Base-by-base conservation (phyloP, 2,329 filamentous ascomycete genomes). In the Cercospora janseana region DNA sequence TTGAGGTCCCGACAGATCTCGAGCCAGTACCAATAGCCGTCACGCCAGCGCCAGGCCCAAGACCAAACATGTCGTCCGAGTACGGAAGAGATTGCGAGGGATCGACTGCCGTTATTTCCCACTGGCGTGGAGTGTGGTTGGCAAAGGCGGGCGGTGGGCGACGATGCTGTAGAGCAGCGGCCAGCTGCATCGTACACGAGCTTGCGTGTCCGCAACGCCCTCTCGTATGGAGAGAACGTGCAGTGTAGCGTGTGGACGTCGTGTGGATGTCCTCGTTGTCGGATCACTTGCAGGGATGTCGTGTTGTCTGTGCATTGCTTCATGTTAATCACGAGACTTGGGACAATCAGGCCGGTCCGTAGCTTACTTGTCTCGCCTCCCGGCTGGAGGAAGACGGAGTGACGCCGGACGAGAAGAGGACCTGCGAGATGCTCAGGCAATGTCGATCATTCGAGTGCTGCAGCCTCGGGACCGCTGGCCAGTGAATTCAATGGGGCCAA, bases 131-230 rank as follows among this genome's bases (percentile, higher is more conserved):
- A 40, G 64, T 69, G 55, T 69, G 65, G 54, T 69, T 65, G 58
- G 61, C 51, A 55, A 69, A 68, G 49, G 52, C 46, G 43, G 55
- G 61, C 42, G 56, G 47, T 52, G 58, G 56, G 42, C 54, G 56
- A 46, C 62, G 63, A 51, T 58, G 61, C 48, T 62, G 57, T 52
- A 52, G 52, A 40, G 56, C 51, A 54, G 32, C 66, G 65, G 66
- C 57, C 55, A 61, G 56, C 56, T 69, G 66, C 66, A 69, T 67
- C 49, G 57, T 53, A 53, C 55, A 65, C 62, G 60, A 63, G 57
- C 32, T 23, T 52, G 49, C 49, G 50, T 46, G 40, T 28, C 35
- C 47, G 24, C 46, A 31, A 50, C 51, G 47, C 46, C 29, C 34
- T 43, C 31, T 44, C 43, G 46, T 41, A 37, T 34, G 26, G 34